Evolutionary conservation across 352 stramenopile species (phyloP).

Genomic region (Globisporangium lucens): DNA sequence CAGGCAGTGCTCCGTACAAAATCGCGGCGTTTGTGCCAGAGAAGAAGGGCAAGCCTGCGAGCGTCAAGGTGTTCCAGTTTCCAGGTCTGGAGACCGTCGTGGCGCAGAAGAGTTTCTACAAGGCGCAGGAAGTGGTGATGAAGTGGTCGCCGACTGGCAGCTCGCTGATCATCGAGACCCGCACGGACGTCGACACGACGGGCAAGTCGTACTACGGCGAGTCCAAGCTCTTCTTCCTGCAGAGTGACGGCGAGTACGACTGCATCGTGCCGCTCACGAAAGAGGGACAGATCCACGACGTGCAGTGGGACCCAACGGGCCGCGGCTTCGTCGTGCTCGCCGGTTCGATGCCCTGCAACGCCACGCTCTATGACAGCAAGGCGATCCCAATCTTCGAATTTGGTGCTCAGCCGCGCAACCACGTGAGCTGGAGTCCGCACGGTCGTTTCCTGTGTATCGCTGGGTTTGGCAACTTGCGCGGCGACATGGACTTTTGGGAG

Average conservation of each 20-base stretch:
- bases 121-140: slow-evolving; percentile 86
- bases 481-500: slow-evolving; percentile 96
- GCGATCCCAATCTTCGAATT: slow-evolving; percentile 95
- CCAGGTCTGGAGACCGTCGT: slow-evolving; percentile 57
- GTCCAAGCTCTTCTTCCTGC: slow-evolving; percentile 94
- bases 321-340: slow-evolving; percentile 94
- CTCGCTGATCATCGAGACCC: slow-evolving; percentile 88
- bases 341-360: slow-evolving; percentile 92
- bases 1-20: slow-evolving; percentile 75
- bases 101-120: slow-evolving; percentile 89
- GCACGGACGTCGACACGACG: slow-evolving; percentile 90
- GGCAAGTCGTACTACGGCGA: slow-evolving; percentile 98
- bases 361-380: slow-evolving; percentile 96
- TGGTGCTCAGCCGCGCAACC: slow-evolving; percentile 94
- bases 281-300: slow-evolving; percentile 92
- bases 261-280: slow-evolving; percentile 89
- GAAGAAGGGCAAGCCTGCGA: slow-evolving; percentile 88
- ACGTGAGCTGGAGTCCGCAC: slow-evolving; percentile 94
- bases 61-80: slow-evolving; percentile 84
- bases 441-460: slow-evolving; percentile 94
- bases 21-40: slow-evolving; percentile 86
- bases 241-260: slow-evolving; percentile 90
- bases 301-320: slow-evolving; percentile 92
- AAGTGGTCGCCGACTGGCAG: slow-evolving; percentile 89
- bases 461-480: slow-evolving; percentile 97